These are phyloP conservation scores for Cladosporium cucumerinum DNA, from an alignment of 2,329 filamentous ascomycete genomes.

Conservation along the genomic window DNA sequence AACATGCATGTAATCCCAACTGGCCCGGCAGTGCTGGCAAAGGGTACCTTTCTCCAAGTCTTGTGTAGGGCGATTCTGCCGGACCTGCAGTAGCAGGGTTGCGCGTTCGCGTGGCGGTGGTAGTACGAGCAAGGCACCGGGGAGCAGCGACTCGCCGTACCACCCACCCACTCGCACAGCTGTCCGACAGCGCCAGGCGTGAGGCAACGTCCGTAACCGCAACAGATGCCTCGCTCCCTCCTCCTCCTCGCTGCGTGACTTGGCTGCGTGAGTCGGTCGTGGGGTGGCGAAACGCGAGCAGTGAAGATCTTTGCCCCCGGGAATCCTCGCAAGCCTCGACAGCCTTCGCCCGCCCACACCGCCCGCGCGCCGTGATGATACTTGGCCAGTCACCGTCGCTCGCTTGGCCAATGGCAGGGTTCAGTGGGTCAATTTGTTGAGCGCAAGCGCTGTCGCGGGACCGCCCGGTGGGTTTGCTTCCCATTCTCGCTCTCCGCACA, in stretches of 20 bases:
- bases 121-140: conserved; percentile 2
- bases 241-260: not conserved
- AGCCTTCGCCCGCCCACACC: conserved; percentile 5
- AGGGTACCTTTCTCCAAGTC: not conserved
- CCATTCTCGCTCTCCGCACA: not conserved
- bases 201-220: not conserved
- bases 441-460: conserved; percentile 8
- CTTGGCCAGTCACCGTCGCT: conserved; percentile 3
- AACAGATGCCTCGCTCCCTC: not conserved
- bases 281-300: not conserved
- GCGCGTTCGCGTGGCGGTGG: not conserved
- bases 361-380: conserved; percentile 7
- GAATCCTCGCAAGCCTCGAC: not conserved
- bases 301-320: conserved; percentile 16
- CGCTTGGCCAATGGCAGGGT: conserved; percentile 13
- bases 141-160: too few species aligned
- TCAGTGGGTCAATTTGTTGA: conserved; percentile 13
- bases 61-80: not conserved
- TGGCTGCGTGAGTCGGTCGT: not conserved
- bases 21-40: not conserved
- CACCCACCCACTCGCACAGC: not conserved
- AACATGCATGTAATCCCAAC: not conserved
- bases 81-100: not conserved
- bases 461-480: not conserved
- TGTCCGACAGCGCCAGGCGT: not conserved